A percentile compares a stretch with the other conserved stretches of the same genome.
These are phyloP conservation scores for Cytospora paraplurivora DNA, from an alignment of 2,329 filamentous ascomycete genomes.

Conservation along the genomic window DNA sequence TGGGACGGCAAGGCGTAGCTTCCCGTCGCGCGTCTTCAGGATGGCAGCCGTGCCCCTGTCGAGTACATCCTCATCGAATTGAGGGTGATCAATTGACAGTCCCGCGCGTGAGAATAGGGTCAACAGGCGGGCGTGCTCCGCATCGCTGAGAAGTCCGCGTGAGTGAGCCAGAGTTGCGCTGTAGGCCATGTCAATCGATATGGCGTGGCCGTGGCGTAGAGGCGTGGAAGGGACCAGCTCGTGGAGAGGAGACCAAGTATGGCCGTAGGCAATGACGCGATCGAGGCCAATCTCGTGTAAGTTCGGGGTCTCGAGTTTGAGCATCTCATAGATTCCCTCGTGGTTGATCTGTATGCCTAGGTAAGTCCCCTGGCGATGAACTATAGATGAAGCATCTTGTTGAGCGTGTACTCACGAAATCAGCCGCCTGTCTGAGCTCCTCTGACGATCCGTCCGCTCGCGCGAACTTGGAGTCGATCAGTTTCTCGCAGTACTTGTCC, in stretches of 20 bases:
- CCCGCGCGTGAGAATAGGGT: conserved; percentile 70
- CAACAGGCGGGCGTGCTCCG: conserved; percentile 64
- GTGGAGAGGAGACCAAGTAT: conserved; percentile 74
- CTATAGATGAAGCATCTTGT: too few relatives aligned
- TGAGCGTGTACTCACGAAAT: conserved; percentile 39
- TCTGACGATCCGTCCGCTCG: conserved; percentile 56
- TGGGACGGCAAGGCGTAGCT: conserved; percentile 68
- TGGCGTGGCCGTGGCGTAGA: conserved; percentile 72
- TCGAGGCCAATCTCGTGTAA: conserved; percentile 73
- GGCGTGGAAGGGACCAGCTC: conserved; percentile 70
- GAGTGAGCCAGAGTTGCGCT: conserved; percentile 67
- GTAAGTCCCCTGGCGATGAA: conserved; percentile 1
- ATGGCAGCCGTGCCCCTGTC: conserved; percentile 69
- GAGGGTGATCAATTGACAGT: conserved; percentile 69
- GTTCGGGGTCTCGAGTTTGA: conserved; percentile 73
- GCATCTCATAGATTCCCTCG: conserved; percentile 72
- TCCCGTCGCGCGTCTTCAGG: conserved; percentile 69
- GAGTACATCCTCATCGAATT: conserved; percentile 67
- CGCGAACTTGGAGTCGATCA: conserved; percentile 67
- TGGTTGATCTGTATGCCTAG: conserved; percentile 56
- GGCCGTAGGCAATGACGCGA: conserved; percentile 72
- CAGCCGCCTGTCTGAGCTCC: conserved; percentile 62
- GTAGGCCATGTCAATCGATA: conserved; percentile 77
- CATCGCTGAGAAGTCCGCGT: conserved; percentile 61
- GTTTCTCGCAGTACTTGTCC: conserved; percentile 68